Evolutionary conservation across 306 rosid species (phyloP).

Genomic region (Dalbergia cultrata): DNA sequence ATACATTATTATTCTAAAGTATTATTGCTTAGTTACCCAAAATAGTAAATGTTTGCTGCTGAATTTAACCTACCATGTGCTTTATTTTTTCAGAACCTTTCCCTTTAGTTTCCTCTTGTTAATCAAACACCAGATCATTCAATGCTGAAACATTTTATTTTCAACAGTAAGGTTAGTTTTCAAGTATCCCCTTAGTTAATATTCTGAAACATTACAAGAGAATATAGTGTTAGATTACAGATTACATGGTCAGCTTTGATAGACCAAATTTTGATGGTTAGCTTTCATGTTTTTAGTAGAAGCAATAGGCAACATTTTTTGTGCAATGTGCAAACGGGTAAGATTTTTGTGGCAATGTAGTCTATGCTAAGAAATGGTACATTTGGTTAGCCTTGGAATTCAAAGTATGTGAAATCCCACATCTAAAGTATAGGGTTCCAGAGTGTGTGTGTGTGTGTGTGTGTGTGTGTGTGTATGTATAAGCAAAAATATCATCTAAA

Average conservation of each 20-base stretch:
- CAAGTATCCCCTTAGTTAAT: not conserved
- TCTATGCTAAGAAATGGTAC: too few relatives aligned
- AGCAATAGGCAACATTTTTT: not conserved
- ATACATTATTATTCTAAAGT: not conserved
- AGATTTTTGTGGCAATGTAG: too few relatives aligned
- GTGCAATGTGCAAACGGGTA: not conserved
- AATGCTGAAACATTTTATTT: not conserved
- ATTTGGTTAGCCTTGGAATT: too few relatives aligned
- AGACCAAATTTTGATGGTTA: too few relatives aligned
- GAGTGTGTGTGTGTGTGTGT: too few relatives aligned
- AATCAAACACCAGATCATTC: not conserved
- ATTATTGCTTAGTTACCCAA: not conserved
- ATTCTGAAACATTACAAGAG: not conserved
- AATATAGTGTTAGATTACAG: not conserved
- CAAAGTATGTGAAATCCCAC: not conserved
- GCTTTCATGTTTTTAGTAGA: not conserved
- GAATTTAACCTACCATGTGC: not conserved
- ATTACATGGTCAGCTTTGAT: not conserved
- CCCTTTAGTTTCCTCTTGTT: not conserved
- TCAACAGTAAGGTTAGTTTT: not conserved
- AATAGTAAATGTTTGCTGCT: not conserved
- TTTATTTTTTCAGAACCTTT: not conserved
- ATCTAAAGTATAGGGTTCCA: slow-evolving; percentile 9
- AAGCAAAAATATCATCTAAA: not conserved
- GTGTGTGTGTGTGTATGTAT: too few relatives aligned